Conservation (phyloP, 768 basidiomycete genomes). For the Suillus spraguei region DNA sequence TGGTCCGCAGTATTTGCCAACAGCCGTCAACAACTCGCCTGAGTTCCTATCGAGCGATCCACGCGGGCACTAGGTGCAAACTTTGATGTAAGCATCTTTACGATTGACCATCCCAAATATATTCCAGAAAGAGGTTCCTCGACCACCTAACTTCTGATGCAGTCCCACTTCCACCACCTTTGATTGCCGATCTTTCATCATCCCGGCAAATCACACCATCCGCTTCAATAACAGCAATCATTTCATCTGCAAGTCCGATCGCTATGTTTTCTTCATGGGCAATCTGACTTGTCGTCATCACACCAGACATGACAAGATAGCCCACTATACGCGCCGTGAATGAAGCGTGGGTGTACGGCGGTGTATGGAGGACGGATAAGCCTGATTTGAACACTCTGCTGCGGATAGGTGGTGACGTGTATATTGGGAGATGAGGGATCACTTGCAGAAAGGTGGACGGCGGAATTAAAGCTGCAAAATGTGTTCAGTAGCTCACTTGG, state of each 20-base stretch:
- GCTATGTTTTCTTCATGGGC: slow-evolving; percentile 72
- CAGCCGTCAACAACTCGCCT: background rate
- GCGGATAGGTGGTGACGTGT: slow-evolving; percentile 69
- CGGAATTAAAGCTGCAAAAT: slow-evolving; percentile 74
- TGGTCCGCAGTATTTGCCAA: background rate
- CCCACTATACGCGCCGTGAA: slow-evolving; percentile 70
- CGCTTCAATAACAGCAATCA: slow-evolving; percentile 74
- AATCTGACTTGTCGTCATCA: slow-evolving; percentile 68
- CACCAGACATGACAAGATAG: slow-evolving; percentile 50
- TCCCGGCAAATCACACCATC: slow-evolving; percentile 78
- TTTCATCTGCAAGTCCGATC: slow-evolving; percentile 73
- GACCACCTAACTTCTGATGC: slow-evolving; percentile 74
- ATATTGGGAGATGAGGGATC: slow-evolving; percentile 62
- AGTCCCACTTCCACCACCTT: slow-evolving; percentile 45
- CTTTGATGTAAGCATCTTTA: slow-evolving; percentile 10
- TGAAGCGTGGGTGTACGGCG: slow-evolving; percentile 65
- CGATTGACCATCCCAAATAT: slow-evolving; percentile 73
- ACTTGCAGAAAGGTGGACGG: slow-evolving; percentile 84
- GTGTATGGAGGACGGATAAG: slow-evolving; percentile 82
- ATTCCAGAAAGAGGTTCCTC: slow-evolving; percentile 65
- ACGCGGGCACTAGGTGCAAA: background rate
- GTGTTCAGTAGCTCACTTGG: background rate
- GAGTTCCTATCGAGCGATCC: background rate
- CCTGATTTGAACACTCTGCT: slow-evolving; percentile 72
- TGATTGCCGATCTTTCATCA: slow-evolving; percentile 46